phyloP scores from a whole-genome alignment of 192 early-diverging fungal species.

The Coemansia furcata region DNA sequence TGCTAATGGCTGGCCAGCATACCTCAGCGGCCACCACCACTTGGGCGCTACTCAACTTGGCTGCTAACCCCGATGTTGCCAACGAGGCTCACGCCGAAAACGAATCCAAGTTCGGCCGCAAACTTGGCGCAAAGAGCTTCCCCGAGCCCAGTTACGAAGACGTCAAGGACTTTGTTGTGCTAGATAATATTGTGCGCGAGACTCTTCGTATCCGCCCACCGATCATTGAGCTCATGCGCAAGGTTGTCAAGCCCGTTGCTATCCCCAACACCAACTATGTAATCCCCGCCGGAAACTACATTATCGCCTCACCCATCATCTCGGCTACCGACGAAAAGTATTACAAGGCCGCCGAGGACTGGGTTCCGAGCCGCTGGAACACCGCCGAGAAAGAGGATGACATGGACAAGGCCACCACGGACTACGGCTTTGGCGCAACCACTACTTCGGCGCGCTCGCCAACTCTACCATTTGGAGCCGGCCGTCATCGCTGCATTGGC shows the following conservation, averaged over 20 bases:
- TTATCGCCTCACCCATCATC: constrained; percentile 80
- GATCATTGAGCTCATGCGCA: constrained; percentile 91
- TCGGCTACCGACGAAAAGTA: constrained; percentile 74
- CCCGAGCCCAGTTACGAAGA: constrained; percentile 62
- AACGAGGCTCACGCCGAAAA: constrained; percentile 76
- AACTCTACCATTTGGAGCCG: constrained; percentile 96
- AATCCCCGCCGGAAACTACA: constrained; percentile 87
- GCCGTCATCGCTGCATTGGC: constrained; percentile 98
- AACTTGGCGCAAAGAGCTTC: constrained; percentile 52
- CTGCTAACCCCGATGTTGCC: constrained; percentile 68
- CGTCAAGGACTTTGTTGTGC: constrained; percentile 69
- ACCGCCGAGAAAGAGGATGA: constrained; percentile 56
- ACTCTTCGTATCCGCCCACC: constrained; percentile 92
- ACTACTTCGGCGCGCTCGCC: constrained; percentile 67
- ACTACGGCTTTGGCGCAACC: constrained; percentile 77
- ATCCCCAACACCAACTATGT: constrained; percentile 74
- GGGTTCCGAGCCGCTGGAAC: constrained; percentile 78
- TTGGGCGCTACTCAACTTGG: constrained; percentile 89
- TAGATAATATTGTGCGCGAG: constrained; percentile 88
- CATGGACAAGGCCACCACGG: constrained; percentile 57
- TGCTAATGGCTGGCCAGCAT: constrained; percentile 98
- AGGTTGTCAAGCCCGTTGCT: constrained; percentile 71
- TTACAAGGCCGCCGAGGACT: constrained; percentile 79
- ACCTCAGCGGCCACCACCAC: constrained; percentile 88
- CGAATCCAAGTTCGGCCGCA: constrained; percentile 55